A percentile compares a stretch with the other conserved stretches of the same genome.
Evolutionary conservation across 257 asterid species (phyloP).

Genomic region (Anisodus tanguticus): DNA sequence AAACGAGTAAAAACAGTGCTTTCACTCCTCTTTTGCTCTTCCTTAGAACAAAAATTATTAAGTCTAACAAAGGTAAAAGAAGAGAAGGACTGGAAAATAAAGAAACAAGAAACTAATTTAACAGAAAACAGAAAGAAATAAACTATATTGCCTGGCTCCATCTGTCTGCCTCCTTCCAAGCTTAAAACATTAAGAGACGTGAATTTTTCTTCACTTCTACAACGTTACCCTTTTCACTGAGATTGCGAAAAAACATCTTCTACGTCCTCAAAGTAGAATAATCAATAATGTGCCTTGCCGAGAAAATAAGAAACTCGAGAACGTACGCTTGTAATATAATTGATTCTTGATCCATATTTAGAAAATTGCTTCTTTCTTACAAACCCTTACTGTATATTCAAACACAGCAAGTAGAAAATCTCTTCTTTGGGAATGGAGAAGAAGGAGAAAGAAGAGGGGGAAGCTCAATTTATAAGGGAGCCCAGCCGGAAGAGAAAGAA

Average conservation of each 20-base stretch:
- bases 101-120: slow-evolving; percentile 23
- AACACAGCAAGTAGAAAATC: slow-evolving; percentile 3
- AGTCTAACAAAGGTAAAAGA: neutral
- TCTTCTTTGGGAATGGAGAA: slow-evolving; percentile 37
- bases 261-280: slow-evolving; percentile 6
- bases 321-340: neutral
- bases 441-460: slow-evolving; percentile 37
- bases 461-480: slow-evolving; percentile 43
- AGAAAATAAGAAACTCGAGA: neutral
- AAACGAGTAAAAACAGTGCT: neutral
- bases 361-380: slow-evolving; percentile 24
- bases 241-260: neutral
- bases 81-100: neutral
- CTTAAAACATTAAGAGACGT: neutral
- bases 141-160: slow-evolving; percentile 77
- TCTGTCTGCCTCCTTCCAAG: slow-evolving; percentile 71
- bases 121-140: slow-evolving; percentile 17
- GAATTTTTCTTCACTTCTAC: slow-evolving; percentile 40
- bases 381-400: neutral
- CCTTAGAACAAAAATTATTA: neutral
- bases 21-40: neutral
- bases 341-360: slow-evolving; percentile 38
- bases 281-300: neutral
- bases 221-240: slow-evolving; percentile 36
- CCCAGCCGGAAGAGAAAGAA: slow-evolving; percentile 45